Conservation (phyloP, 768 basidiomycete species). For the Psilocybe cubensis region DNA sequence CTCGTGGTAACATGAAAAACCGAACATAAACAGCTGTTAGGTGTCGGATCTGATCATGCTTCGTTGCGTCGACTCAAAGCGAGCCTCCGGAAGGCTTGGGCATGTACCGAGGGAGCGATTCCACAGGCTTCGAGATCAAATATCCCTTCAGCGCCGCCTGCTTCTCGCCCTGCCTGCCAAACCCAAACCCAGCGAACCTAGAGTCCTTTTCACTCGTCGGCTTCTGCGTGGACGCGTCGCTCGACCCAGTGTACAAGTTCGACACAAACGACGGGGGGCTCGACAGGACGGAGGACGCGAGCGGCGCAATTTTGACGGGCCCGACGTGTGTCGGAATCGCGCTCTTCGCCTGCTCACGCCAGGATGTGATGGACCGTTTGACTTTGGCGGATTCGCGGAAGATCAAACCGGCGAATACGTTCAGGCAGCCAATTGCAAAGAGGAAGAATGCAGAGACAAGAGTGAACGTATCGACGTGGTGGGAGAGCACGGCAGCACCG, state of each 20-base stretch:
- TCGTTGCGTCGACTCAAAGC: neutral
- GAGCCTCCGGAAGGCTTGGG: constrained; percentile 15
- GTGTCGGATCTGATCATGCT: no score
- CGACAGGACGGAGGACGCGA: constrained; percentile 30
- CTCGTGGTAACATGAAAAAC: no score
- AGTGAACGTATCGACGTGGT: constrained; percentile 85
- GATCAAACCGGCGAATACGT: constrained; percentile 77
- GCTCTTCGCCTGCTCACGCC: constrained; percentile 58
- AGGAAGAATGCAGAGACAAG: constrained; percentile 92
- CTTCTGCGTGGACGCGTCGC: neutral
- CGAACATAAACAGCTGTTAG: no score
- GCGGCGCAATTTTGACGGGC: constrained; percentile 37
- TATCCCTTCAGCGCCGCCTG: constrained; percentile 67
- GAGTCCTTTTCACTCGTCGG: constrained; percentile 16
- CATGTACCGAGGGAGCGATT: constrained; percentile 60
- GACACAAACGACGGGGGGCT: constrained; percentile 39
- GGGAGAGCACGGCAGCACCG: constrained; percentile 72
- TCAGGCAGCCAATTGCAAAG: constrained; percentile 89
- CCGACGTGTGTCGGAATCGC: constrained; percentile 54
- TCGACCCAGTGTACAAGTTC: constrained; percentile 31
- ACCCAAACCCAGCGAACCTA: constrained; percentile 64
- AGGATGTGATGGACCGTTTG: constrained; percentile 66
- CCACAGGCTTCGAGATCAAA: constrained; percentile 63
- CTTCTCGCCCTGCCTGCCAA: constrained; percentile 80
- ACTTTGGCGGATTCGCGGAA: constrained; percentile 65